Percentiles rank a stretch among this genome's conserved stretches.
These are phyloP conservation scores for Spergularia bocconei DNA, from an alignment of 148 eudicot genomes.

Conservation along the genomic window DNA sequence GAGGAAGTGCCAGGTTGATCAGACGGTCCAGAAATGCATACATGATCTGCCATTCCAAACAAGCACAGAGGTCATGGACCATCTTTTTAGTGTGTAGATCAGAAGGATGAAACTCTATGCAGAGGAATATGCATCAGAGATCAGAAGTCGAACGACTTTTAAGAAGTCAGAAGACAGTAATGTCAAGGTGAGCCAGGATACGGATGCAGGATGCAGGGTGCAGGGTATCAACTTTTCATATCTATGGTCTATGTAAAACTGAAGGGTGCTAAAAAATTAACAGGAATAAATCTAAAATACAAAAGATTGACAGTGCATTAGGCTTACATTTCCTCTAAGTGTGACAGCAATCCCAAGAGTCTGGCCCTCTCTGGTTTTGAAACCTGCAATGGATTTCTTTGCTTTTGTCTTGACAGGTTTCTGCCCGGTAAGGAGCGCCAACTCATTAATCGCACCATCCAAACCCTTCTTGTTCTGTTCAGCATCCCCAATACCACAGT, in stretches of 20 bases:
- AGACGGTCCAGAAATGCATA: constrained; percentile 89
- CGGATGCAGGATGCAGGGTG: too few relatives aligned
- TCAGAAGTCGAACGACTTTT: too few relatives aligned
- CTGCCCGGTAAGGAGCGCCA: constrained; percentile 86
- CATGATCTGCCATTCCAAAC: constrained; percentile 56
- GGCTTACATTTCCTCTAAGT: constrained; percentile 80
- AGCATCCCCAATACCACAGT: constrained; percentile 95
- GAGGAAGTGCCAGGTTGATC: constrained; percentile 88
- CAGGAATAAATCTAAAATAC: too few relatives aligned
- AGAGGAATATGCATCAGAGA: too few relatives aligned
- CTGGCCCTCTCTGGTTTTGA: constrained; percentile 85
- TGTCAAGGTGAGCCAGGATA: too few relatives aligned
- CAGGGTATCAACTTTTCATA: too few relatives aligned
- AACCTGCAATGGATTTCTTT: constrained; percentile 83
- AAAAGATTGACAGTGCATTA: background rate
- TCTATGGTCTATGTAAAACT: too few relatives aligned
- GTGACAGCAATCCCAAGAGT: constrained; percentile 87
- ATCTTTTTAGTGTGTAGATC: background rate
- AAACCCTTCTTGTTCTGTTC: constrained; percentile 92
- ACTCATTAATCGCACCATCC: constrained; percentile 78
- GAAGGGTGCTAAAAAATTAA: too few relatives aligned
- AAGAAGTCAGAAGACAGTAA: too few relatives aligned
- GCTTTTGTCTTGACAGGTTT: constrained; percentile 92
- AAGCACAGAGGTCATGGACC: background rate
- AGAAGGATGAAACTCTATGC: too few relatives aligned